phyloP scores from a whole-genome alignment of 139 green algal genomes.

The Bryopsis sp. region DNA sequence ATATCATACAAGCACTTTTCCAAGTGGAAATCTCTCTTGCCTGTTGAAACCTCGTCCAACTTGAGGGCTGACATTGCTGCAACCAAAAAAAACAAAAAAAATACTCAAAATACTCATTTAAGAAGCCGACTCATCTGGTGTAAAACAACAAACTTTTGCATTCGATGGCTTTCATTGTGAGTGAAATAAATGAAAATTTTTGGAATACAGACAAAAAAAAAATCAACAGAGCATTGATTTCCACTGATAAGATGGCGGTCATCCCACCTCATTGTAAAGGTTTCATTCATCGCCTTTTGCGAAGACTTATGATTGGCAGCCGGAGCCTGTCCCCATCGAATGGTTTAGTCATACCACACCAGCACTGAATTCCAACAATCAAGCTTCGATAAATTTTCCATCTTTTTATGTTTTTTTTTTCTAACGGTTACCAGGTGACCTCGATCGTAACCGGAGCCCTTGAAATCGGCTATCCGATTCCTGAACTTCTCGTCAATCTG shows the following conservation, averaged over 20 bases:
- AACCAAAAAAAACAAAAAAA: constrained; percentile 3
- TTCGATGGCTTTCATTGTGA: too few species aligned
- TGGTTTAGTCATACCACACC: not conserved
- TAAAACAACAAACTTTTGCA: too few species aligned
- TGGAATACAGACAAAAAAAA: not conserved
- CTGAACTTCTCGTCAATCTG: constrained; percentile 56
- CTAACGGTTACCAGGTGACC: constrained; percentile 85
- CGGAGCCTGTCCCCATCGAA: constrained; percentile 65
- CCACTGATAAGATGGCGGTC: too few species aligned
- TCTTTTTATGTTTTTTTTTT: too few species aligned
- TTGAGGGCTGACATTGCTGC: constrained; percentile 47
- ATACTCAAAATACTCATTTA: constrained; percentile 1
- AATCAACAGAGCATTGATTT: too few species aligned
- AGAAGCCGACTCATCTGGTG: too few species aligned
- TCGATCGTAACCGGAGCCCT: constrained; percentile 72
- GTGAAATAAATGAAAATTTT: not conserved
- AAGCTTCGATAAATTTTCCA: too few species aligned
- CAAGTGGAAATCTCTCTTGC: constrained; percentile 11
- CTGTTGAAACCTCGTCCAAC: constrained; percentile 82
- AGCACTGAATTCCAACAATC: not conserved
- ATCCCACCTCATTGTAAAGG: constrained; percentile 59
- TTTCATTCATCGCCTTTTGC: constrained; percentile 76
- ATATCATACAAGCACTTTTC: too few species aligned
- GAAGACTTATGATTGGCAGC: constrained; percentile 69
- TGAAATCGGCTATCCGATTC: constrained; percentile 62